phyloP scores from a whole-genome alignment of 805 yeast genomes.

The Cyberlindnera galapagoensis region DNA sequence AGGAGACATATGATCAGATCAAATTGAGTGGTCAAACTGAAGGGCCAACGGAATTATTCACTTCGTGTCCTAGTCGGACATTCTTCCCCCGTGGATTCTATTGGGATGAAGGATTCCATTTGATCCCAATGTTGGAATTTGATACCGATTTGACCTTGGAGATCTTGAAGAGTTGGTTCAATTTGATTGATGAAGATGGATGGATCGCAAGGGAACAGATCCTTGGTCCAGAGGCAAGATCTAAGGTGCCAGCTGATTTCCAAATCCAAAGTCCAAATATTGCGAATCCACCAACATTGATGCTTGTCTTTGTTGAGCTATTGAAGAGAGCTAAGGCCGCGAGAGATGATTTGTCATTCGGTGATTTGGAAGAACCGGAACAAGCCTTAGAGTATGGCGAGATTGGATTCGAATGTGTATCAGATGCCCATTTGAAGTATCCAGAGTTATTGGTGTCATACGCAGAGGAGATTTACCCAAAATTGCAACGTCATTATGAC shows the following conservation, averaged over 20 bases:
- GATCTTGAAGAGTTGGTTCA: conserved; percentile 82
- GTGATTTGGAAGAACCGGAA: conserved; percentile 27
- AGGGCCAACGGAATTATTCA: conserved; percentile 72
- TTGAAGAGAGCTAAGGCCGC: conserved; percentile 36
- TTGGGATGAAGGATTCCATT: conserved; percentile 98
- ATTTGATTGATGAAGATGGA: conserved; percentile 79
- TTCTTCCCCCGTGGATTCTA: conserved; percentile 95
- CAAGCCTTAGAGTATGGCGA: conserved; percentile 22
- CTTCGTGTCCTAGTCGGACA: conserved; percentile 86
- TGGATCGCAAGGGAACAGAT: conserved; percentile 98
- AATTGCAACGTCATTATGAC: conserved; percentile 66
- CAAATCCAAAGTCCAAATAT: conserved; percentile 80
- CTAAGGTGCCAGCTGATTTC: conserved; percentile 79
- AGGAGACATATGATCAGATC: conserved; percentile 56
- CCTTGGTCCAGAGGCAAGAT: conserved; percentile 83
- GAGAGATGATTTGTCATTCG: conserved; percentile 8
- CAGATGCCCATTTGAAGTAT: conserved; percentile 46
- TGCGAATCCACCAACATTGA: conserved; percentile 93
- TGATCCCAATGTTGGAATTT: conserved; percentile 72
- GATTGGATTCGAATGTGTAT: conserved; percentile 27
- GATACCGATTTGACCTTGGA: conserved; percentile 80
- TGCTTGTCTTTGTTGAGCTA: conserved; percentile 61
- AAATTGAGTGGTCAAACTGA: conserved; percentile 48
- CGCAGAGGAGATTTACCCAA: conserved; percentile 66
- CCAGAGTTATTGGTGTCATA: conserved; percentile 55